Evolutionary conservation across 2,329 filamentous ascomycete species (phyloP), one percentile per base, ranked within the genome.

Genomic region (Arthroderma sp.): DNA sequence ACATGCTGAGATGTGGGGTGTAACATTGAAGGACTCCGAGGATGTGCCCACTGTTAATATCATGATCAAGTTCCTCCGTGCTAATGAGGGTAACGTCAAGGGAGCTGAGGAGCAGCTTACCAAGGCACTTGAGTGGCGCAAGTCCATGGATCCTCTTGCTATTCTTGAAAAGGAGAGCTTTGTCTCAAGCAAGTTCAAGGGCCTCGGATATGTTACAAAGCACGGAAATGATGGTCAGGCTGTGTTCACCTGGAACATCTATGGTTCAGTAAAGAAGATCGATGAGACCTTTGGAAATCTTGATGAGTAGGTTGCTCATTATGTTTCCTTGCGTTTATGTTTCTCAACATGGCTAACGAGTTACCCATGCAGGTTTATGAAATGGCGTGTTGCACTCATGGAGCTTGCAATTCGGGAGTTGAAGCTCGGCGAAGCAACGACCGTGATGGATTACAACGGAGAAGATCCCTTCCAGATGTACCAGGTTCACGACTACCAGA

Each of bases 401-500:
- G 88, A 95, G 63, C 71, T 86, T 40, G 83, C 85, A 3, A 71
- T 95, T 38, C 74, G 78, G 51, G 79, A 85, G 50, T 78, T 95
- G 44, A 72, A 79, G 51, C 73, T 95, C 50, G 60, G 73, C 15
- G 71, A 75, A 28, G 84, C 85, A 42, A 86, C 78, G 6, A 79
- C 82, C 2, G 80, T 86, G 46, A 81, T 78, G 50, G 69, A 70
- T 31, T 69, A 76, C 53, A 56, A 70, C 32, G 74, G 73, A 10
- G 66, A 72, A 6, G 89, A 95, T 58, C 85, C 83, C 1, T 93
- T 94, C 68, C 85, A 89, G 65, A 87, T 93, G 70, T 75, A 85
- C 56, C 88, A 95, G 66, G 80, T 95, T 29, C 89, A 96, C 67
- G 89, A 96, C 70, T 95, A 95, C 71, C 77, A 84, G 55, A 81